These are phyloP conservation scores for Penicillium sp. DNA, from an alignment of 2,329 filamentous ascomycete species.

Conservation along the genomic window DNA sequence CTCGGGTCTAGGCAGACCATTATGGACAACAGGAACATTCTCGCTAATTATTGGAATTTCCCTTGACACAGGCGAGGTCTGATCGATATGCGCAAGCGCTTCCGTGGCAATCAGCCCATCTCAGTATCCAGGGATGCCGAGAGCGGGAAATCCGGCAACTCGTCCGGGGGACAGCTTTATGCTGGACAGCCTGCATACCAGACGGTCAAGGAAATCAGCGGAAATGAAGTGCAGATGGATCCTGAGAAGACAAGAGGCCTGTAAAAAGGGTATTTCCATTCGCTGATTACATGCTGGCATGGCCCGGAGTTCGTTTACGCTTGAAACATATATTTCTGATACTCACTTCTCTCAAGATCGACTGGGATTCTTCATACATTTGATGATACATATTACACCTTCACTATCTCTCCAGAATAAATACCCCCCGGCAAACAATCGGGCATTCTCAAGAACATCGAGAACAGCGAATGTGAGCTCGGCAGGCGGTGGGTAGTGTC, in stretches of 20 bases:
- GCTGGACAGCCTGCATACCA: conserved; percentile 72
- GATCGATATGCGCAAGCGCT: conserved; percentile 98
- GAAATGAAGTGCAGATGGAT: conserved; percentile 59
- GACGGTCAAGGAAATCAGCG: conserved; percentile 63
- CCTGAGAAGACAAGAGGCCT: conserved; percentile 49
- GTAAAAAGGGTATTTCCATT: conserved; percentile 24
- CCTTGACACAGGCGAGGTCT: conserved; percentile 63
- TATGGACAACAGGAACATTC: neutral
- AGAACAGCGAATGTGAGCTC: conserved; percentile 43
- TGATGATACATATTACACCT: conserved; percentile 6
- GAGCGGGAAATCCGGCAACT: conserved; percentile 37
- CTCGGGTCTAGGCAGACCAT: neutral
- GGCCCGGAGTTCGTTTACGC: conserved; percentile 23
- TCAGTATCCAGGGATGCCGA: conserved; percentile 65
- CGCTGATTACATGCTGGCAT: conserved; percentile 23
- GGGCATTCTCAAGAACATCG: conserved; percentile 43
- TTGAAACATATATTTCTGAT: conserved; percentile 6
- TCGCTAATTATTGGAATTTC: conserved; percentile 4
- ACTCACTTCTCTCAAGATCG: neutral
- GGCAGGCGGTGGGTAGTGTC: conserved; percentile 33
- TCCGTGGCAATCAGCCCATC: conserved; percentile 88
- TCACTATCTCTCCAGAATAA: conserved; percentile 29
- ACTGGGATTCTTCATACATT: conserved; percentile 2
- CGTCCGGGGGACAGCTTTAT: conserved; percentile 67
- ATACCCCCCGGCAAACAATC: conserved; percentile 30